phyloP scores from a whole-genome alignment of 306 rosid species.

The Rosa lucieae region DNA sequence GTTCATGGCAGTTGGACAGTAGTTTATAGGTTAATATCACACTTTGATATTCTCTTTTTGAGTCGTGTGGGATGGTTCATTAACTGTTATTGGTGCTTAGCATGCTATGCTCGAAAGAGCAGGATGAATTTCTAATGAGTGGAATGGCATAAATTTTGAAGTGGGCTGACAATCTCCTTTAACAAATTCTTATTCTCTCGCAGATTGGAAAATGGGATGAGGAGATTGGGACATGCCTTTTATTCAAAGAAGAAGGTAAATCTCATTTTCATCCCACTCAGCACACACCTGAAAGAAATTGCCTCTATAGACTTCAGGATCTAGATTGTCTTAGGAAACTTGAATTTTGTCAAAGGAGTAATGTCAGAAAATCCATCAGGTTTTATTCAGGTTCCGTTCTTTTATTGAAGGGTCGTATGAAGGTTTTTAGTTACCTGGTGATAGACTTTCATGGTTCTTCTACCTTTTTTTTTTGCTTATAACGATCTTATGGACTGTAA shows the following conservation, averaged over 20 bases:
- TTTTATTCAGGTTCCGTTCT: not conserved
- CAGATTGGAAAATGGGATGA: conserved; percentile 81
- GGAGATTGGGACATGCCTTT: conserved; percentile 69
- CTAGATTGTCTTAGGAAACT: not conserved
- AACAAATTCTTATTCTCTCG: conserved; percentile 12
- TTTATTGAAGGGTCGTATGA: not conserved
- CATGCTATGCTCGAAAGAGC: too few species aligned
- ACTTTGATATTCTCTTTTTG: not conserved
- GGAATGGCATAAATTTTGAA: not conserved
- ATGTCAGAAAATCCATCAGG: not conserved
- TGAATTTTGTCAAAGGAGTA: not conserved
- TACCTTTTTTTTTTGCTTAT: not conserved
- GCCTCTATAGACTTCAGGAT: not conserved
- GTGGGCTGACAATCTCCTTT: not conserved
- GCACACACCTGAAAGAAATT: not conserved
- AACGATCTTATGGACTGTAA: not conserved
- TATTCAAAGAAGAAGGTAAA: conserved; percentile 68
- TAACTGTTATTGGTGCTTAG: too few species aligned
- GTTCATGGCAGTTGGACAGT: not conserved
- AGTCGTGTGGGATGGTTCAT: not conserved
- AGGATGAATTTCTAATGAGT: too few species aligned
- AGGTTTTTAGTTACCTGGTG: not conserved
- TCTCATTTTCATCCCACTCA: conserved; percentile 1
- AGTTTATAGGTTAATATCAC: not conserved
- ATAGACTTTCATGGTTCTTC: not conserved